phyloP scores from a whole-genome alignment of 257 asterid genomes.

The Jacaranda mimosifolia region DNA sequence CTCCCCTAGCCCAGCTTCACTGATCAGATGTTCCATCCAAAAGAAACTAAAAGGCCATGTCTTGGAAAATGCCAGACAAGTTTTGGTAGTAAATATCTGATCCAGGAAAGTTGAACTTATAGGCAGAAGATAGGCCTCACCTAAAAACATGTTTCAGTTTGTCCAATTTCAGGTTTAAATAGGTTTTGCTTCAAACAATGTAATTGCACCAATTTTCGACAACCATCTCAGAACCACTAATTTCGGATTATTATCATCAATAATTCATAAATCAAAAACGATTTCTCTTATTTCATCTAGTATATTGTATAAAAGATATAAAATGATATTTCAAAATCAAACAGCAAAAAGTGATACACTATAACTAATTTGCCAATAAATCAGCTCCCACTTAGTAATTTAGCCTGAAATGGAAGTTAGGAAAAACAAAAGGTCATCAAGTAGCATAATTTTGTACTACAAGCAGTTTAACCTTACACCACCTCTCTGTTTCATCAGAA shows the following conservation, averaged over 20 bases:
- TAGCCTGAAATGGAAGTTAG: neutral
- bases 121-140: neutral
- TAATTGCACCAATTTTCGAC: neutral
- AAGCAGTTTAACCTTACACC: neutral
- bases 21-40: slow-evolving; percentile 1
- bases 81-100: neutral
- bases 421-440: neutral
- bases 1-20: neutral
- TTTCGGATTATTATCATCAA: neutral
- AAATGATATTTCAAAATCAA: neutral
- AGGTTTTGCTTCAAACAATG: neutral
- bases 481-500: slow-evolving; percentile 1
- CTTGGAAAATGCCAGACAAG: neutral
- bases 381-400: neutral
- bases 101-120: neutral
- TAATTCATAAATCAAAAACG: neutral
- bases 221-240: neutral
- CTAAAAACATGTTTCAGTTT: neutral
- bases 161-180: neutral
- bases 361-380: neutral
- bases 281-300: neutral
- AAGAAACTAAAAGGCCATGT: slow-evolving; percentile 10
- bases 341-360: neutral
- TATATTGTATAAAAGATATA: neutral
- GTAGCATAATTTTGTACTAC: neutral